A percentile compares a stretch with the other conserved stretches of the same genome.
phyloP scores from a whole-genome alignment of 192 early-diverging fungal genomes.

The Coemansia sp. region DNA sequence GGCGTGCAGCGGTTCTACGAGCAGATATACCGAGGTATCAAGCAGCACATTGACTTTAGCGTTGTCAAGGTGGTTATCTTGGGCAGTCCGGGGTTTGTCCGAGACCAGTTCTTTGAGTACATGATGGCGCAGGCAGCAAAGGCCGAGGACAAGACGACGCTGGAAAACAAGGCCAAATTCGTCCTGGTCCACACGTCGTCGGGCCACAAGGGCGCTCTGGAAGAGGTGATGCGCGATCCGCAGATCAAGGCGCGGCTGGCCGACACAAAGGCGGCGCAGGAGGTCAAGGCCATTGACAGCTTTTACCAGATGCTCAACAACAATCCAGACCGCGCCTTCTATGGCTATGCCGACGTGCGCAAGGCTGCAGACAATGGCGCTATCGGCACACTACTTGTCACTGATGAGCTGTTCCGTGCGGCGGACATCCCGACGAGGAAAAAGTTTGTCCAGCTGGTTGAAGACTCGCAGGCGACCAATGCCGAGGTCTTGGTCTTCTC shows the following conservation, averaged over 20 bases:
- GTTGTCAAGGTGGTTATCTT: conserved; percentile 96
- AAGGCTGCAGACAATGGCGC: conserved; percentile 86
- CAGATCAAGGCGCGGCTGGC: conserved; percentile 74
- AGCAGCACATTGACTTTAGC: conserved; percentile 88
- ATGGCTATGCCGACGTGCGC: conserved; percentile 84
- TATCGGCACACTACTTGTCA: conserved; percentile 86
- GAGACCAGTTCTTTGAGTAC: conserved; percentile 86
- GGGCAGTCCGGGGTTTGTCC: conserved; percentile 93
- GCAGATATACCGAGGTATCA: conserved; percentile 85
- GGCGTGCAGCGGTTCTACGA: conserved; percentile 86
- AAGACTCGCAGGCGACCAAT: conserved; percentile 71
- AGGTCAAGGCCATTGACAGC: conserved; percentile 78
- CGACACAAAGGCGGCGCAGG: conserved; percentile 91
- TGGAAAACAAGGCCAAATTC: conserved; percentile 90
- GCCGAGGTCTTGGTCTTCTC: conserved; percentile 90
- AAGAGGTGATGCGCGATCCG: conserved; percentile 90
- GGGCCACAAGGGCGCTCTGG: conserved; percentile 95
- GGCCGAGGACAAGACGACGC: conserved; percentile 76
- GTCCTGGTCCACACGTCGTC: conserved; percentile 90
- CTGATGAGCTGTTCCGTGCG: conserved; percentile 91
- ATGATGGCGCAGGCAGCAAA: conserved; percentile 85
- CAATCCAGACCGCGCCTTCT: conserved; percentile 91
- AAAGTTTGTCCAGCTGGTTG: conserved; percentile 88
- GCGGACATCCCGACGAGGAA: conserved; percentile 81
- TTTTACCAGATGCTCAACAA: conserved; percentile 91